These are phyloP conservation scores for Gossypium laxum DNA, from an alignment of 441 rosid species.

Conservation along the genomic window DNA sequence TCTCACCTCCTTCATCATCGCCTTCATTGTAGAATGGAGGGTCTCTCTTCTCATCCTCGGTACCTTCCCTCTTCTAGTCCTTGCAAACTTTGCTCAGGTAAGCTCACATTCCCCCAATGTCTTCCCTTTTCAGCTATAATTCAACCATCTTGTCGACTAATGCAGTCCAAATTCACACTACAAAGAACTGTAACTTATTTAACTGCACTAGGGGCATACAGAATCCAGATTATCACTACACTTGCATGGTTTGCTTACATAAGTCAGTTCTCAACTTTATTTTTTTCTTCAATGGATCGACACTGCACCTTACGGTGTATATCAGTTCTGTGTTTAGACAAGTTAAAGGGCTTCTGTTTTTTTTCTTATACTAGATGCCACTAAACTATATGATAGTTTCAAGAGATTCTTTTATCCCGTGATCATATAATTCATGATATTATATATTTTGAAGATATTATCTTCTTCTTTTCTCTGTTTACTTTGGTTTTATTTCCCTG, in stretches of 20 bases:
- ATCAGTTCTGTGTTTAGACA: constrained; percentile 23
- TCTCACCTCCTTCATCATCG: constrained; percentile 90
- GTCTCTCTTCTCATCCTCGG: constrained; percentile 91
- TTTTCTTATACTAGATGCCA: background rate
- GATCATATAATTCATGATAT: constrained; percentile 31
- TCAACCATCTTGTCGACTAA: background rate
- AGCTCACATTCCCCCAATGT: background rate
- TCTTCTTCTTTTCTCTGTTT: background rate
- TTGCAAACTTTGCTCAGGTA: constrained; percentile 99
- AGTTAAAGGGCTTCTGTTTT: constrained; percentile 15
- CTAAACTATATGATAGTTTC: constrained; percentile 30
- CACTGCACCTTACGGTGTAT: constrained; percentile 23
- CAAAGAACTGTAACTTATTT: background rate
- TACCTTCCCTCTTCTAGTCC: constrained; percentile 92
- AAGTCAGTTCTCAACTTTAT: constrained; percentile 28
- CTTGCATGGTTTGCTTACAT: constrained; percentile 16
- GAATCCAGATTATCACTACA: background rate
- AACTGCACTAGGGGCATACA: too few species aligned
- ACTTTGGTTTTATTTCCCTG: constrained; percentile 15
- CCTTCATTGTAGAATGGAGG: constrained; percentile 96
- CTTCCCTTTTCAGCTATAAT: background rate
- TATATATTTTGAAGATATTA: constrained; percentile 17
- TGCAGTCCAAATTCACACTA: background rate
- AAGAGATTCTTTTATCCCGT: constrained; percentile 49
- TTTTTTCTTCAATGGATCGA: constrained; percentile 19